phyloP scores from a whole-genome alignment of 1,284 basidiomycete species.

The Coriolopsis trogii region DNA sequence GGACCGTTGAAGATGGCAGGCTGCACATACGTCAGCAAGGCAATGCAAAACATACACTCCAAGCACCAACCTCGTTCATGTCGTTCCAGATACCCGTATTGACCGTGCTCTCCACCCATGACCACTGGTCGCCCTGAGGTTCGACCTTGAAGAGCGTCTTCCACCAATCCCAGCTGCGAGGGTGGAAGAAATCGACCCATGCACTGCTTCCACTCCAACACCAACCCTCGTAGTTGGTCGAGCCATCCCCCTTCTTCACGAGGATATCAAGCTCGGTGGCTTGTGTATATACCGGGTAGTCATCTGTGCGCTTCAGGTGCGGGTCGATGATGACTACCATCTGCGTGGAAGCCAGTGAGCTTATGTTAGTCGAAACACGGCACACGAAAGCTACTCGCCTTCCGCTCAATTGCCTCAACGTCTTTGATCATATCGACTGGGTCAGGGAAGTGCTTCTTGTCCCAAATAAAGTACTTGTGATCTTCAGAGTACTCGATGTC shows the following conservation, averaged over 20 bases:
- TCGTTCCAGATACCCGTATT: constrained; percentile 96
- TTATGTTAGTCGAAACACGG: background rate
- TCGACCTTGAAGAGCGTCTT: constrained; percentile 76
- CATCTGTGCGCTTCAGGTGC: constrained; percentile 84
- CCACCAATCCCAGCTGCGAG: constrained; percentile 92
- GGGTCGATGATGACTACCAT: constrained; percentile 99
- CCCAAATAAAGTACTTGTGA: constrained; percentile 99
- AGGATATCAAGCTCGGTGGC: constrained; percentile 83
- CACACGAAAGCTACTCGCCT: constrained; percentile 51
- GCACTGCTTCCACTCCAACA: constrained; percentile 97
- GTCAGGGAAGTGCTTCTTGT: constrained; percentile 89
- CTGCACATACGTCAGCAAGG: constrained; percentile 41
- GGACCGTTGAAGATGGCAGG: constrained; percentile 98
- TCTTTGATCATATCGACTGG: constrained; percentile 93
- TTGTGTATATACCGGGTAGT: constrained; percentile 87
- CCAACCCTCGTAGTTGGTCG: constrained; percentile 94
- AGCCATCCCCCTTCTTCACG: constrained; percentile 79
- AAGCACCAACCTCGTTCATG: constrained; percentile 84
- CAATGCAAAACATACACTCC: background rate
- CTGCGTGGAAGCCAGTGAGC: constrained; percentile 41
- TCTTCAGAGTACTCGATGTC: constrained; percentile 97
- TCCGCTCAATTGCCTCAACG: constrained; percentile 84
- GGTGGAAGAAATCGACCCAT: constrained; percentile 98
- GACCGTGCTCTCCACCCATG: constrained; percentile 78
- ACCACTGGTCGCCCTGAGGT: constrained; percentile 53